These are phyloP conservation scores for Cryptosporidium muris DNA, from an alignment of 169 alveolate genomes.

Conservation along the genomic window DNA sequence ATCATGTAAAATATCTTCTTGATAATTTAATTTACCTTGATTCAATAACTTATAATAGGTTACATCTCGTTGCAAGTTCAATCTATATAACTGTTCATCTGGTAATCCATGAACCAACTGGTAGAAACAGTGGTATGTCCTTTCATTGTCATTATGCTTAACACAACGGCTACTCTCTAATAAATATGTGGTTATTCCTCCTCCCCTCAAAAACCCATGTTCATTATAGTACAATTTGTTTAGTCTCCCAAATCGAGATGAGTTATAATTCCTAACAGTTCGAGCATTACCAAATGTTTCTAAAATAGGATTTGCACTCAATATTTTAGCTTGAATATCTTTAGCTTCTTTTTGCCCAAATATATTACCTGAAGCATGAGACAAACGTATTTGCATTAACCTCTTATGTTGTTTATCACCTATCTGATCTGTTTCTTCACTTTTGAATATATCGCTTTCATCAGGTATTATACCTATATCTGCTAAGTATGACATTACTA, in stretches of 20 bases:
- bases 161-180: constrained; percentile 89
- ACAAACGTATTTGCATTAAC: constrained; percentile 57
- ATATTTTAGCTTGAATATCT: constrained; percentile 75
- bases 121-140: constrained; percentile 89
- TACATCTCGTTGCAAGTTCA: constrained; percentile 44
- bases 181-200: constrained; percentile 81
- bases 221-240: constrained; percentile 78
- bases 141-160: constrained; percentile 81
- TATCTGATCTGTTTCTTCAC: constrained; percentile 1
- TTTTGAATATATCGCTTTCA: not conserved
- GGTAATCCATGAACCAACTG: constrained; percentile 78
- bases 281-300: constrained; percentile 94
- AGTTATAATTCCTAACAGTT: constrained; percentile 89
- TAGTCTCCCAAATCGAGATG: constrained; percentile 90
- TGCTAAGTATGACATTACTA: constrained; percentile 75
- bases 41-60: constrained; percentile 23
- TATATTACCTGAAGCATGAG: constrained; percentile 76
- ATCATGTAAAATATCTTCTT: constrained; percentile 80
- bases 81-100: constrained; percentile 23
- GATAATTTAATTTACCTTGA: constrained; percentile 76
- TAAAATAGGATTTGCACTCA: constrained; percentile 88
- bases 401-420: constrained; percentile 65
- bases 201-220: constrained; percentile 83
- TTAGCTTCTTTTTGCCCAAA: constrained; percentile 69
- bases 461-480: constrained; percentile 56